Percentiles rank a stretch among this genome's conserved stretches.
Conservation (phyloP, 495 filamentous ascomycete genomes). For the Tuber microsphaerosporum region DNA sequence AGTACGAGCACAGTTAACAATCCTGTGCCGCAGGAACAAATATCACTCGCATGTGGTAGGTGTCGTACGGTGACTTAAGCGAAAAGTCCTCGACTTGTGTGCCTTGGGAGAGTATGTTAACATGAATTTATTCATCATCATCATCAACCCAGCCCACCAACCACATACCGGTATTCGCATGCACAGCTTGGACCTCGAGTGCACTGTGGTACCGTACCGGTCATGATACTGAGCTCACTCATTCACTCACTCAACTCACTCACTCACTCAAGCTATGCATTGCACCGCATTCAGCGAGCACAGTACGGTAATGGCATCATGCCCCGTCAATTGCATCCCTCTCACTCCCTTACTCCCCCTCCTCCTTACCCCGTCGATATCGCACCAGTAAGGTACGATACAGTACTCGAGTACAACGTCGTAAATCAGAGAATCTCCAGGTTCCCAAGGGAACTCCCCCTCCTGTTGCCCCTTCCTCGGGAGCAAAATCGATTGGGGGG, state of each 20-base stretch:
- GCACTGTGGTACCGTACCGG: background rate
- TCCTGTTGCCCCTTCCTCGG: too few species aligned
- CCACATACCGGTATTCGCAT: background rate
- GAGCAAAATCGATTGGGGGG: too few species aligned
- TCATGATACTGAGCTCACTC: background rate
- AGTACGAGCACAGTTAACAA: background rate
- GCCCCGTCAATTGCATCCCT: background rate
- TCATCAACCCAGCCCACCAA: background rate
- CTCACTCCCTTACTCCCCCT: background rate
- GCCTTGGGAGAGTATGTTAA: background rate
- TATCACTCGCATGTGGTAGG: background rate
- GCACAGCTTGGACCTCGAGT: background rate
- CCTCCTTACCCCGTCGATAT: background rate
- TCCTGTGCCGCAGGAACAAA: background rate
- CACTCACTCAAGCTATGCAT: background rate
- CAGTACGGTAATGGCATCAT: background rate
- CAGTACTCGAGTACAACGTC: too few species aligned
- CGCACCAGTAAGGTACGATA: too few species aligned
- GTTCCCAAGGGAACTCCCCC: too few species aligned
- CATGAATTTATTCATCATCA: background rate
- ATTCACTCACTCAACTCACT: background rate
- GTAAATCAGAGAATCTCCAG: too few species aligned
- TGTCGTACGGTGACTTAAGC: background rate
- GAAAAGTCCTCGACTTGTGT: background rate
- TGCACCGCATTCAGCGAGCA: background rate